Percentiles rank a stretch among this genome's conserved stretches.
phyloP scores from a whole-genome alignment of 1,284 basidiomycete species.

The Tylopilus orsonianus region DNA sequence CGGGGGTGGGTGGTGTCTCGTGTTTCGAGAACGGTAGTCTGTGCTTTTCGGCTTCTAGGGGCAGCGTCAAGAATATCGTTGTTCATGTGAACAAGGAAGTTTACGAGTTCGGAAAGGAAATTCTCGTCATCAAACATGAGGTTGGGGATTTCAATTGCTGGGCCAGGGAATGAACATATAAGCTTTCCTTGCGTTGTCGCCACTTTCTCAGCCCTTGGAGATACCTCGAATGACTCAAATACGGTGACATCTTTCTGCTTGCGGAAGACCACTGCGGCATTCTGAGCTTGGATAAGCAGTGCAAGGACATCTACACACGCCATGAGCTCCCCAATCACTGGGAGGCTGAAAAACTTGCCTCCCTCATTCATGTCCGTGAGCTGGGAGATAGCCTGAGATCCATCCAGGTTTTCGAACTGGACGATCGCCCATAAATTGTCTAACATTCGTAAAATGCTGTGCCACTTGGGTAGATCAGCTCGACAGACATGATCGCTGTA shows the following conservation, averaged over 20 bases:
- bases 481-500: background rate
- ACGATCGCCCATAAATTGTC: conserved; percentile 15
- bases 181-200: conserved; percentile 36
- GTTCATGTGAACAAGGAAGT: conserved; percentile 35
- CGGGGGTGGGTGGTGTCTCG: conserved; percentile 34
- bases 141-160: conserved; percentile 30
- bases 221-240: conserved; percentile 40
- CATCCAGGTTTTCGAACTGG: conserved; percentile 10
- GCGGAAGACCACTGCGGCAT: conserved; percentile 37
- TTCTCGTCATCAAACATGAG: conserved; percentile 15
- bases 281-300: conserved; percentile 37
- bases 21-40: conserved; percentile 24
- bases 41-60: conserved; percentile 9
- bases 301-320: conserved; percentile 20
- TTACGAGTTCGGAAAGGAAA: conserved; percentile 29
- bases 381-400: conserved; percentile 8
- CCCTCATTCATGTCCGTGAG: conserved; percentile 16
- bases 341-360: conserved; percentile 8
- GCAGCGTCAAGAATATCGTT: conserved; percentile 18
- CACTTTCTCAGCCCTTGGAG: conserved; percentile 22
- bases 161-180: conserved; percentile 36
- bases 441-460: conserved; percentile 17
- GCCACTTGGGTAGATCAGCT: conserved; percentile 11
- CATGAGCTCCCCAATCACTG: background rate
- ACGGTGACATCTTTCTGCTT: conserved; percentile 18